A percentile compares a stretch with the other conserved stretches of the same genome.
Evolutionary conservation across 2,329 filamentous ascomycete species (phyloP).

Genomic region (Aspergillus flavus): DNA sequence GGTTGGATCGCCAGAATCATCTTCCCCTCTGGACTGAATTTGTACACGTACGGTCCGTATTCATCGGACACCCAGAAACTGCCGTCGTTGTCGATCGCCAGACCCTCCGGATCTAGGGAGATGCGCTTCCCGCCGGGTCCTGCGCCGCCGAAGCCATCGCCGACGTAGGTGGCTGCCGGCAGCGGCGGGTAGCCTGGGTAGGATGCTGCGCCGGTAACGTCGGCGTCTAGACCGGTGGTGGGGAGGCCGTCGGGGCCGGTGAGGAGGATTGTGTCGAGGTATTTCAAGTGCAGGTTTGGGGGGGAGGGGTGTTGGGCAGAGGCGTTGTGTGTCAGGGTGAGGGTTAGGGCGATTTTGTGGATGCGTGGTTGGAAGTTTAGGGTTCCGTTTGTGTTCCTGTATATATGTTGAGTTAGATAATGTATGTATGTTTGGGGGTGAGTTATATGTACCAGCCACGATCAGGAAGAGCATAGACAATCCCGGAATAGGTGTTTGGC

Average conservation of each 20-base stretch:
- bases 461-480: constrained; percentile 66
- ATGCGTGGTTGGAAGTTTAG: constrained; percentile 68
- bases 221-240: constrained; percentile 65
- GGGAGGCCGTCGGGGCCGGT: constrained; percentile 64
- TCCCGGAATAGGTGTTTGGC: constrained; percentile 60
- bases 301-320: constrained; percentile 55
- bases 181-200: constrained; percentile 64
- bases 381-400: constrained; percentile 70
- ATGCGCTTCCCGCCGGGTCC: constrained; percentile 64
- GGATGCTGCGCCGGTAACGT: constrained; percentile 54
- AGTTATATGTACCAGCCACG: constrained; percentile 62
- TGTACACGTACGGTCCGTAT: constrained; percentile 71
- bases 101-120: constrained; percentile 66
- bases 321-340: constrained; percentile 57
- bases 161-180: constrained; percentile 64
- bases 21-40: constrained; percentile 60
- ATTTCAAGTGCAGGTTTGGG: constrained; percentile 65
- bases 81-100: constrained; percentile 62
- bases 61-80: constrained; percentile 72
- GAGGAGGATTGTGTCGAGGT: constrained; percentile 67
- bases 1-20: constrained; percentile 67
- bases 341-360: constrained; percentile 66
- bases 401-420: neutral
- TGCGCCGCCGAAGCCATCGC: constrained; percentile 67
- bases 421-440: neutral